Evolutionary conservation across 331 rosid genomes (phyloP), one percentile per base, ranked within the genome.

Genomic region (Rhamnella rubrinervis): DNA sequence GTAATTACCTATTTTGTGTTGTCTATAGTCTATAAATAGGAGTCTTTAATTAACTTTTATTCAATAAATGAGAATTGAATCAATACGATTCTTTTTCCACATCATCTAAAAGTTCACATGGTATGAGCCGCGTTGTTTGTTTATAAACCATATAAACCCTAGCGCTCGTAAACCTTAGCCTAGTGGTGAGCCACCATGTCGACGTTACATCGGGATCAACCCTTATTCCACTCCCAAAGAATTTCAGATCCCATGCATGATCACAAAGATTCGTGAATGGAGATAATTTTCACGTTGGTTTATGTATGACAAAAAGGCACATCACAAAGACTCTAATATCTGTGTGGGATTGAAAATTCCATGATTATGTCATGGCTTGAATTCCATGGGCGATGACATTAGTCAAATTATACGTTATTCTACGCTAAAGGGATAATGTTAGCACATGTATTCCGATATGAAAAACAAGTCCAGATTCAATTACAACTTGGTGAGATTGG

Each of bases 261-360:
- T n/a, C n/a, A n/a, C n/a, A n/a, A n/a, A n/a, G n/a, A n/a, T n/a
- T n/a, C n/a, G n/a, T n/a, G n/a, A 63, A 63, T 63, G 55, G 38
- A 4, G 37, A 63, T 19, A 18, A 40, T 44, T 65, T 65, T 23
- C 8, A n/a, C 7, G 39, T 0, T 68, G 56, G 55, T 68, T 65
- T 38, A 55, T 11, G 16, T n/a, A n/a, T n/a, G n/a, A n/a, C n/a
- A n/a, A n/a, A n/a, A 68, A 68, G 15, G 56, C 56, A 15, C 23
- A 15, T n/a, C 1, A 15, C 4, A 20, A 14, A 2, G 58, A 70
- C 44, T 58, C 49, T 14, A 14, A 16, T n/a, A n/a, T n/a, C n/a
- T n/a, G n/a, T n/a, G 4, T 70, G 38, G 73, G 73, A 57, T 56
- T 19, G 57, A 69, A 69, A 69, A 68, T 15, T 57, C 41, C 20